These are phyloP conservation scores for Oryza coarctata DNA, from an alignment of 176 grass and related monocot species.

Conservation along the genomic window DNA sequence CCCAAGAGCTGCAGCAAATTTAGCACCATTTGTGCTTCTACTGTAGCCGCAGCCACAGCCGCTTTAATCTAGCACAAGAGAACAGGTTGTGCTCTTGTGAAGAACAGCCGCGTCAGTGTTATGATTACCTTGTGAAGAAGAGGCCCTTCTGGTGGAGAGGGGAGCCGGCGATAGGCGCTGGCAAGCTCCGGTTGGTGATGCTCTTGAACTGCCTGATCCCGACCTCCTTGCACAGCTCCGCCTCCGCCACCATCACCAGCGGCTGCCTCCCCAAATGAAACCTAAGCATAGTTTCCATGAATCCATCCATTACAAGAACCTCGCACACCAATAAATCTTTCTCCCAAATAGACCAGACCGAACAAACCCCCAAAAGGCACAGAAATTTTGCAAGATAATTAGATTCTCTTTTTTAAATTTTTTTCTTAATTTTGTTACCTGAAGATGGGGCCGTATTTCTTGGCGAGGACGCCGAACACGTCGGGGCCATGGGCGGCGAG, in stretches of 20 bases:
- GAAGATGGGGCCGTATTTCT: constrained; percentile 63
- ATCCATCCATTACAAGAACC: not conserved
- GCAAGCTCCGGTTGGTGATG: constrained; percentile 68
- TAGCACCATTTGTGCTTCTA: too few species aligned
- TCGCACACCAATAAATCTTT: not conserved
- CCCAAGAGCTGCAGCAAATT: too few species aligned
- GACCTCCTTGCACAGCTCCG: constrained; percentile 67
- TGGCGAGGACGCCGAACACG: constrained; percentile 58
- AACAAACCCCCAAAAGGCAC: not conserved
- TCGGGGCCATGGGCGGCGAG: constrained; percentile 66
- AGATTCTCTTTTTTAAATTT: not conserved
- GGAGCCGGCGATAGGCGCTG: constrained; percentile 54
- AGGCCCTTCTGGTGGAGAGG: constrained; percentile 65
- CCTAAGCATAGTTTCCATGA: constrained; percentile 27
- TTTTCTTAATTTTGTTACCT: constrained; percentile 27
- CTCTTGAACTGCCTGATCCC: constrained; percentile 74
- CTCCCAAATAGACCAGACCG: not conserved
- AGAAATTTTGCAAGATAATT: not conserved
- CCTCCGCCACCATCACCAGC: constrained; percentile 68
- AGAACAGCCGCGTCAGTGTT: too few species aligned
- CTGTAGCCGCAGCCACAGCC: too few species aligned
- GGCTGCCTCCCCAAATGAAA: constrained; percentile 85
- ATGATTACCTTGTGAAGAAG: constrained; percentile 64
- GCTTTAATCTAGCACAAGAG: too few species aligned
- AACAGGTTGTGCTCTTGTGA: too few species aligned